Conservation (phyloP, 108 stramenopile species). For the Fragilaria crotonensis region DNA sequence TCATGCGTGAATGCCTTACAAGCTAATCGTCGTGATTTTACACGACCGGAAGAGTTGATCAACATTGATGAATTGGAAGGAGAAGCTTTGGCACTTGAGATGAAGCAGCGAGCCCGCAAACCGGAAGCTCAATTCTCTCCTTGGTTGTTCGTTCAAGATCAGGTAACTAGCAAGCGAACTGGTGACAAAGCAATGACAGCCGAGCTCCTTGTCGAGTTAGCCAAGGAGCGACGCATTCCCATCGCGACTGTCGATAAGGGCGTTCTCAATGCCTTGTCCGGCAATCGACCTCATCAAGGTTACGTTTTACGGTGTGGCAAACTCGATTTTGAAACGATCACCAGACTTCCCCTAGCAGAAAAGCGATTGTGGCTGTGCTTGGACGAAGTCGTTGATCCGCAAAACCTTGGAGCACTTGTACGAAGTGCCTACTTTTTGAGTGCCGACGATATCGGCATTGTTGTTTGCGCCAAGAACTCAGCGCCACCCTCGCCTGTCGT, state of each 20-base stretch:
- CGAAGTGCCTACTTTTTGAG: conserved; percentile 83
- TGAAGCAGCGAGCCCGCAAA: conserved; percentile 24
- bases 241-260: conserved; percentile 78
- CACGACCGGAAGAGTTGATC: conserved; percentile 24
- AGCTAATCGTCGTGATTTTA: conserved; percentile 54
- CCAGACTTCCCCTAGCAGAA: conserved; percentile 32
- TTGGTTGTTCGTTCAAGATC: conserved; percentile 75
- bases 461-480: conserved; percentile 85
- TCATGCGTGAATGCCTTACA: conserved; percentile 74
- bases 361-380: conserved; percentile 67
- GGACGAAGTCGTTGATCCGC: conserved; percentile 91
- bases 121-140: conserved; percentile 66
- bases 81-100: conserved; percentile 9
- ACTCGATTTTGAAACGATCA: conserved; percentile 53
- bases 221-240: conserved; percentile 40
- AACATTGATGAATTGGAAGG: conserved; percentile 19
- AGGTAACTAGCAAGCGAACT: conserved; percentile 26
- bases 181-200: conserved; percentile 43
- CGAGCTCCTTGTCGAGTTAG: conserved; percentile 43
- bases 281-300: conserved; percentile 90
- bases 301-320: conserved; percentile 72
- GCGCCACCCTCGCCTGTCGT: conserved; percentile 77
- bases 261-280: conserved; percentile 71
- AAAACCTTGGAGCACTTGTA: conserved; percentile 81
- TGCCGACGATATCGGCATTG: conserved; percentile 35